These are phyloP conservation scores for Penicillium waksmanii DNA, from an alignment of 495 filamentous ascomycete species.

Conservation along the genomic window DNA sequence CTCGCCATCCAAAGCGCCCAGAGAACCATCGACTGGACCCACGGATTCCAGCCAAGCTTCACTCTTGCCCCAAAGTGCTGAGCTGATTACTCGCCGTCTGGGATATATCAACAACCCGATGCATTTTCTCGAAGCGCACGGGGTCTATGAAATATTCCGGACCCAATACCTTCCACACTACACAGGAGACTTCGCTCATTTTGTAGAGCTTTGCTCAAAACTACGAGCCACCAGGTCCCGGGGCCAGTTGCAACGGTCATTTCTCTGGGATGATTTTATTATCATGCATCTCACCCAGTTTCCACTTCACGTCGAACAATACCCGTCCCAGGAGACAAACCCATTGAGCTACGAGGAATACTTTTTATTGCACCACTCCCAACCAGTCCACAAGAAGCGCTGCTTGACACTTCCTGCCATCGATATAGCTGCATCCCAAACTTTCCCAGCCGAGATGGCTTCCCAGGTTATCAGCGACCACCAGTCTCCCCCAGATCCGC, in stretches of 20 bases:
- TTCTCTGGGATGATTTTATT: conserved; percentile 72
- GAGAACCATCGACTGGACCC: background rate
- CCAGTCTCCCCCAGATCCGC: background rate
- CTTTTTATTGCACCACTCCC: conserved; percentile 32
- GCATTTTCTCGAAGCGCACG: conserved; percentile 29
- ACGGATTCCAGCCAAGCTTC: background rate
- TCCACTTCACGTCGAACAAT: conserved; percentile 34
- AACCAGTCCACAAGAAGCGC: conserved; percentile 41
- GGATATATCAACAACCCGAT: conserved; percentile 28
- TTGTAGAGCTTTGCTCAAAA: conserved; percentile 56
- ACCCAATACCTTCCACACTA: conserved; percentile 59
- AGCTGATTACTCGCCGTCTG: conserved; percentile 28
- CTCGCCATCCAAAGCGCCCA: conserved; percentile 24
- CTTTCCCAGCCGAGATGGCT: conserved; percentile 2
- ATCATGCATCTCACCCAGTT: conserved; percentile 49
- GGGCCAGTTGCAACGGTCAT: conserved; percentile 47
- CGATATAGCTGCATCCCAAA: conserved; percentile 34
- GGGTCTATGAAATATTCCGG: conserved; percentile 55
- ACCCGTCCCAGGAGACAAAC: conserved; percentile 21
- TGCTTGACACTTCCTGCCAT: conserved; percentile 37
- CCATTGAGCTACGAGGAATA: conserved; percentile 38
- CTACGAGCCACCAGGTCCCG: conserved; percentile 51
- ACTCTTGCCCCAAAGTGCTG: conserved; percentile 14
- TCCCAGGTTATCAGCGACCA: conserved; percentile 9
- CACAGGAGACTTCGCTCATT: conserved; percentile 54